These are phyloP conservation scores for Ambispora gerdemannii DNA, from an alignment of 192 early-diverging fungal genomes.

Conservation along the genomic window DNA sequence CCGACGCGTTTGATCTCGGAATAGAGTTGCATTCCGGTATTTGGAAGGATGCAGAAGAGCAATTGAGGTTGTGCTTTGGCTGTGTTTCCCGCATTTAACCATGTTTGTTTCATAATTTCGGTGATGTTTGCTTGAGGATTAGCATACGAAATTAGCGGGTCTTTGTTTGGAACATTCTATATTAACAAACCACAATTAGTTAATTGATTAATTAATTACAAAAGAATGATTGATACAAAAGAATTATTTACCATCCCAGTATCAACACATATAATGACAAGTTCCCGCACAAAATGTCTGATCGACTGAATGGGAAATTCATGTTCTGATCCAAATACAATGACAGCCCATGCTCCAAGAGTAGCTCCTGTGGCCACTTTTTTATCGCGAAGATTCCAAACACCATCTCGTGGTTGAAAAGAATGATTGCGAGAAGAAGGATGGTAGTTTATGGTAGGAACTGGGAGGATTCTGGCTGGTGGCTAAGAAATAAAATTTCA, in stretches of 20 bases:
- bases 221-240: conserved; percentile 1
- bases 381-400: conserved; percentile 86
- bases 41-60: conserved; percentile 80
- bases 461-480: conserved; percentile 71
- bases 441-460: conserved; percentile 72
- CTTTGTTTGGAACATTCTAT: conserved; percentile 45
- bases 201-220: no score
- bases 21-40: conserved; percentile 79
- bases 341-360: conserved; percentile 76
- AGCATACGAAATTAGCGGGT: conserved; percentile 47
- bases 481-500: background rate
- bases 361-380: conserved; percentile 70
- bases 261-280: conserved; percentile 67
- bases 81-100: conserved; percentile 63
- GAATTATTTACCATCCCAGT: conserved; percentile 62
- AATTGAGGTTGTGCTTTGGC: conserved; percentile 73
- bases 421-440: conserved; percentile 42
- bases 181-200: no score
- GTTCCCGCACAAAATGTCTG: conserved; percentile 69
- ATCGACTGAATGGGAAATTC: conserved; percentile 52
- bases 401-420: conserved; percentile 63
- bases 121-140: conserved; percentile 69
- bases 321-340: conserved; percentile 64
- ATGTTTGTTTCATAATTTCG: conserved; percentile 64
- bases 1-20: conserved; percentile 84